A percentile compares a stretch with the other conserved stretches of the same genome.
Evolutionary conservation across 371 early-diverging fungal species (phyloP).

Genomic region (Apophysomyces variabilis): DNA sequence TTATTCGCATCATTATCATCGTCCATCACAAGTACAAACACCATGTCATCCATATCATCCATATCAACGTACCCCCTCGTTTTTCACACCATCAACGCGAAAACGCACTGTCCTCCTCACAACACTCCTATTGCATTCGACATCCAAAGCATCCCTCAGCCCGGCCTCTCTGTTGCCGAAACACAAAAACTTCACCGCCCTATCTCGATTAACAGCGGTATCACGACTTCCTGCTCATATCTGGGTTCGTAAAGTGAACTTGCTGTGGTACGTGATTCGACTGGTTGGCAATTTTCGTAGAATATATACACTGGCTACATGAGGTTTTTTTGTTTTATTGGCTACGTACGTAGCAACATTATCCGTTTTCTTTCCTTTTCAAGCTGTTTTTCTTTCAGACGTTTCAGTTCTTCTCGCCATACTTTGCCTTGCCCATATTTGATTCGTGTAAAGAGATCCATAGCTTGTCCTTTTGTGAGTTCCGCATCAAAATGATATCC

Average conservation of each 20-base stretch:
- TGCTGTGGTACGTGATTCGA: conserved; percentile 2
- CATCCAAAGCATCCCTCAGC: background rate
- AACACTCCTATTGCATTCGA: background rate
- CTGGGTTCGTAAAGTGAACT: background rate
- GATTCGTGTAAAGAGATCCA: conserved; percentile 57
- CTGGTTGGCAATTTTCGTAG: conserved; percentile 1
- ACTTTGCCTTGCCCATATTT: conserved; percentile 46
- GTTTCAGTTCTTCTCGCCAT: conserved; percentile 24
- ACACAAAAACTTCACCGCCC: background rate
- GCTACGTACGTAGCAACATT: background rate
- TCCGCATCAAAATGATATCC: conserved; percentile 23
- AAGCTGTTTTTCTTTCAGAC: background rate
- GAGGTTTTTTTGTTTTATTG: background rate
- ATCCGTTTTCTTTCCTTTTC: conserved; percentile 8
- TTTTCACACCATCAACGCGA: conserved; percentile 1
- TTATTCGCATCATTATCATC: background rate
- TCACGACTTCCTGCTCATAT: background rate
- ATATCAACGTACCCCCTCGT: background rate
- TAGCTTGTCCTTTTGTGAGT: conserved; percentile 63
- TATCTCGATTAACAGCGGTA: background rate
- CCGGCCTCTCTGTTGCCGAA: background rate
- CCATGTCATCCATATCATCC: background rate
- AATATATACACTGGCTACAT: background rate
- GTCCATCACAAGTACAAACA: background rate
- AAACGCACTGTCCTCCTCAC: conserved; percentile 5